A percentile compares a stretch with the other conserved stretches of the same genome.
Conservation (phyloP, 1,284 basidiomycete genomes). For the Tylopilus sp. region DNA sequence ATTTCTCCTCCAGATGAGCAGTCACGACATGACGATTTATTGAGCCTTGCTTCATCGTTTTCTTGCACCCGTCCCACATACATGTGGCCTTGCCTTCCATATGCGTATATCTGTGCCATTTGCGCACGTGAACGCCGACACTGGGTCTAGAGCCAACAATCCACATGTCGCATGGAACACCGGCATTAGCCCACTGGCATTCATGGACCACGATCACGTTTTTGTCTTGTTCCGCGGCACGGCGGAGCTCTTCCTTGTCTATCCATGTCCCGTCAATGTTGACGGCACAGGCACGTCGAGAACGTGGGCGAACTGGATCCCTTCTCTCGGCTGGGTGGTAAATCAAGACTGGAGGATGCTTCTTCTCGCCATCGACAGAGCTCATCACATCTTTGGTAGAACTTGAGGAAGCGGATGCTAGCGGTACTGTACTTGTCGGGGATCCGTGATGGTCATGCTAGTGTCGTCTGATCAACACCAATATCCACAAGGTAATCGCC, state of each 20-base stretch:
- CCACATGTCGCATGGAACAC: conserved; percentile 25
- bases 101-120: conserved; percentile 12
- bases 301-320: background rate
- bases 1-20: conserved; percentile 22
- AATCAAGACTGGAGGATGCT: background rate
- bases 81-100: background rate
- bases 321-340: background rate
- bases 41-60: conserved; percentile 19
- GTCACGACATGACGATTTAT: conserved; percentile 23
- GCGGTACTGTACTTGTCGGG: background rate
- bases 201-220: conserved; percentile 11
- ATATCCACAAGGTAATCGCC: too few relatives aligned
- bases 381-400: background rate
- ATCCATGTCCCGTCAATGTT: conserved; percentile 11
- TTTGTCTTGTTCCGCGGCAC: too few relatives aligned
- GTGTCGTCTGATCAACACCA: background rate
- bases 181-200: conserved; percentile 17
- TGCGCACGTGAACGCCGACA: conserved; percentile 21
- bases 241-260: conserved; percentile 15
- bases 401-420: too few relatives aligned
- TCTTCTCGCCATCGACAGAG: too few relatives aligned
- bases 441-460: background rate
- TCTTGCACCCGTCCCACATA: conserved; percentile 22
- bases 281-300: conserved; percentile 6
- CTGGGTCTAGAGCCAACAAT: conserved; percentile 5